A percentile compares a stretch with the other conserved stretches of the same genome.
These are phyloP conservation scores for Acacia melanoxylon DNA, from an alignment of 306 rosid genomes.

Conservation along the genomic window DNA sequence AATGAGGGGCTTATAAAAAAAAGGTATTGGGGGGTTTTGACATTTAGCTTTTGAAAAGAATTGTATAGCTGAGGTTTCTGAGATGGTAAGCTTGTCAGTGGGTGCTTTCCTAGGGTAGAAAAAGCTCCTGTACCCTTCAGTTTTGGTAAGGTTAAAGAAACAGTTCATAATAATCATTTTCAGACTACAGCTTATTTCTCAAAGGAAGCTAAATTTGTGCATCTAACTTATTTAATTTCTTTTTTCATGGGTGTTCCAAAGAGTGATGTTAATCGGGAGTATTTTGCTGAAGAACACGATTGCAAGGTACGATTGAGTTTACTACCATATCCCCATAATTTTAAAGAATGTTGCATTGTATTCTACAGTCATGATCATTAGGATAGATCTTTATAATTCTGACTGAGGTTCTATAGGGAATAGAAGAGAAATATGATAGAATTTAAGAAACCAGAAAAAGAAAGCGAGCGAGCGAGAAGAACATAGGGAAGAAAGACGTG, in stretches of 20 bases:
- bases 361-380: background rate
- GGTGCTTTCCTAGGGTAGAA: background rate
- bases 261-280: conserved; percentile 93
- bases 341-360: background rate
- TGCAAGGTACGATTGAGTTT: conserved; percentile 60
- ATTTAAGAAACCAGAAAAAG: too few species aligned
- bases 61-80: background rate
- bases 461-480: too few species aligned
- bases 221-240: background rate
- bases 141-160: background rate
- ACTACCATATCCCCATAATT: background rate
- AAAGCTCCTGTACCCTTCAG: background rate
- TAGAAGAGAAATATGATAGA: too few species aligned
- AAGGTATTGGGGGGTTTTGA: background rate
- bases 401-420: too few species aligned
- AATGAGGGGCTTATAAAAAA: background rate
- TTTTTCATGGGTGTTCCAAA: conserved; percentile 46
- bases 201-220: background rate
- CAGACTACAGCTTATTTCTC: conserved; percentile 11
- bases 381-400: too few species aligned
- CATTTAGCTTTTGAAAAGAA: background rate
- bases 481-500: too few species aligned
- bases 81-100: background rate
- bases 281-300: conserved; percentile 92
- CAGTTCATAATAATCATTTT: background rate